Base-by-base conservation (phyloP, 176 grass and related monocot genomes). In the Metroxylon sagu region DNA sequence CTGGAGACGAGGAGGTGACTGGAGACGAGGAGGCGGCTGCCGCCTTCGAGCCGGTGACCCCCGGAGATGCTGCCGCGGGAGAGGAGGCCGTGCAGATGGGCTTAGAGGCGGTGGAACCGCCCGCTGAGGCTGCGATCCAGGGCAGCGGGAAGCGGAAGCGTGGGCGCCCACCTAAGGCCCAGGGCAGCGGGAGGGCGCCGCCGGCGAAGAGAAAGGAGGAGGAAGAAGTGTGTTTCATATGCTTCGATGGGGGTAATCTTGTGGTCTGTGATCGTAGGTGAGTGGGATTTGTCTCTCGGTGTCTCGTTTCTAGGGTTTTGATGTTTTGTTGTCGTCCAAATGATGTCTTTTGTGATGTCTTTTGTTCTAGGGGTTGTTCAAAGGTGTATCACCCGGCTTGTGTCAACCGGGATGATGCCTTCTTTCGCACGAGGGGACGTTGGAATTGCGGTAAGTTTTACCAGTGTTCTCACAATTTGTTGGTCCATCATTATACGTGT, bases 181-280 rank as follows among this genome's bases (percentile, higher is more conserved):
- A 73, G 63, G 82, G 81, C 12, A 78, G 55, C 1, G 64, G 21
- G n/a, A 50, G 48, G 21, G 71, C 48, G 5, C 21, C 70, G 0
- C n/a, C 57, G 2, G 57, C 25, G 18, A 83, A 67, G 73, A 80
- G 73, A 26, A 79, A 71, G 77, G 79, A 95, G 4, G 88, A 93
- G 76, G 94, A 99, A 71, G 71, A 89, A 0, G 94, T 99, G 18
- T 99, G 94, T 64, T 99, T 99, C 70, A 99, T 99, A 25, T 99
- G 94, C 70, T 99, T 99, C 39, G 94, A 99, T 6, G 94, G 94
- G 43, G 94, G 94, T 27, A 69, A 85, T 76, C 82, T 99, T 27
- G 94, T 99, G 25, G 82, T 99, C 1, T 99, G 94, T 71, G 94
- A 99, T 74, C 65, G 85, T 57, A 85, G 88, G 94, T 98, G 51